A percentile compares a stretch with the other conserved stretches of the same genome.
These are phyloP conservation scores for Plasmodium gonderi DNA, from an alignment of 169 alveolate species.

Conservation along the genomic window DNA sequence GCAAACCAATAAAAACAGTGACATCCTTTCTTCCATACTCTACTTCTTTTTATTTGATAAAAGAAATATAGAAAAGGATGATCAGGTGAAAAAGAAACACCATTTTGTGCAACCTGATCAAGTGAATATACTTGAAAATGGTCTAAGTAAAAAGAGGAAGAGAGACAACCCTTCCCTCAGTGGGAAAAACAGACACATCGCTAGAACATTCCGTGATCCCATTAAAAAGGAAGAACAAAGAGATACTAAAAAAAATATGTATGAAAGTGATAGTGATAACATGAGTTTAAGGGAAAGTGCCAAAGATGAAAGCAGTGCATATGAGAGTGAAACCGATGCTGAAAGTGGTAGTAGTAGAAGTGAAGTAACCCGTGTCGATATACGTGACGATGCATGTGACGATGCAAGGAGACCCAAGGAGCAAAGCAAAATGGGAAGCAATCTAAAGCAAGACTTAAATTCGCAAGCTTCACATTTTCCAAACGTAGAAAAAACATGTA, in stretches of 20 bases:
- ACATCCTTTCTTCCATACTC: constrained; percentile 42
- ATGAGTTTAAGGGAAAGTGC: too few relatives aligned
- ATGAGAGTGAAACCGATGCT: background rate
- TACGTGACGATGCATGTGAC: background rate
- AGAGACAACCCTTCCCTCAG: background rate
- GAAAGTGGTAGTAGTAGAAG: background rate
- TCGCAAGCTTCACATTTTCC: background rate
- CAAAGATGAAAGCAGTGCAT: background rate
- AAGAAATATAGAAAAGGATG: background rate
- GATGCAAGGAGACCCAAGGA: background rate
- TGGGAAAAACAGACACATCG: background rate
- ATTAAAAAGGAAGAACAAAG: background rate
- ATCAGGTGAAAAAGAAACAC: background rate
- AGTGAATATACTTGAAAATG: background rate
- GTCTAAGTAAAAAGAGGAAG: background rate
- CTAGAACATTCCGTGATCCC: background rate
- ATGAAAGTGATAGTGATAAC: constrained; percentile 62
- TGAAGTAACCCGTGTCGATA: background rate
- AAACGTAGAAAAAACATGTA: background rate
- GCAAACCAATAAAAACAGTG: constrained; percentile 10
- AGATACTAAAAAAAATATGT: background rate
- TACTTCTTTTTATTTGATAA: constrained; percentile 42
- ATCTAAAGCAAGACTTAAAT: background rate
- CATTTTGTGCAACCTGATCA: background rate
- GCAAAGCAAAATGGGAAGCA: background rate